Evolutionary conservation across 2,329 filamentous ascomycete species (phyloP), one percentile per base, ranked within the genome.

Genomic region (Keithomyces neogunnii): DNA sequence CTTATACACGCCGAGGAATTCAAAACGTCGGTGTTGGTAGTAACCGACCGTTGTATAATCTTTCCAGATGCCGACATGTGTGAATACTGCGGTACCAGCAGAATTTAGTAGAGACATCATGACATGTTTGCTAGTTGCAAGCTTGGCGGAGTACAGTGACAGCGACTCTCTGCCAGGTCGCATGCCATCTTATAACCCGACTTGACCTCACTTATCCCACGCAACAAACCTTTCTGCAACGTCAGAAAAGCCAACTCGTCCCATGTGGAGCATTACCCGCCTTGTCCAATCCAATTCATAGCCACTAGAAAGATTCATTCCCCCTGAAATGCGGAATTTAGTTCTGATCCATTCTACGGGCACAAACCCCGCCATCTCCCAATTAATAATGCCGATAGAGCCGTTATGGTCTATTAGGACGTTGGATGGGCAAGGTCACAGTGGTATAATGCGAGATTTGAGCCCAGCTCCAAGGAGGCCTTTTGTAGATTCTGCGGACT

Each of bases 281-380:
- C 44, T 1, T 31, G 28, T 31, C 44, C 28, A 45, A 35, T 45
- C 29, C 44, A 42, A 33, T 35, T 52, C 29, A 19, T 45, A 28
- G n/a, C 44, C 44, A 29, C 13, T n/a, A 10, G 29, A 32, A 31
- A 45, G 29, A 32, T 32, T 29, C 44, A 45, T 45, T 33, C 44
- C 44, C 1, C 29, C 26, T 1, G 28, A 45, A 2, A 32, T 11
- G 5, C 44, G 5, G 26, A 45, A 45, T 3, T 45, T 45, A 5
- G 44, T 45, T 45, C 3, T 45, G 7, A 45, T 35, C 44, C 29
- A 56, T 53, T 54, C 48, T 31, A 53, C 26, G 28, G 55, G 51
- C 43, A 56, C 56, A 51, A 51, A 57, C 36, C 55, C 53, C 28
- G 55, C 55, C 43, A 54, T 44, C 50, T 58, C 53, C 55, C 56